phyloP scores from a whole-genome alignment of 495 filamentous ascomycete genomes.

The Penicillium roqueforti region DNA sequence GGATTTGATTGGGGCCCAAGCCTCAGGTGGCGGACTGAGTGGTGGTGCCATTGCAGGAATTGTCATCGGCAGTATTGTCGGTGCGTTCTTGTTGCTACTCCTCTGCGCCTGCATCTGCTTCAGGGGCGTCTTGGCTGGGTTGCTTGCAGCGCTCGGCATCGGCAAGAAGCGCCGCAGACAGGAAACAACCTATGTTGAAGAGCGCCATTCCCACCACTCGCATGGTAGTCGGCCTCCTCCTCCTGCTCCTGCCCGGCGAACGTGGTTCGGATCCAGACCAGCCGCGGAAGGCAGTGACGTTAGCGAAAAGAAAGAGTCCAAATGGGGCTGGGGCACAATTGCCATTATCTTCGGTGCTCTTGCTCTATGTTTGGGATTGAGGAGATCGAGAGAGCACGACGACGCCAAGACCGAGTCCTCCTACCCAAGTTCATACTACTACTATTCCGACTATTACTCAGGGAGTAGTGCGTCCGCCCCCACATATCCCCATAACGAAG shows the following conservation, averaged over 20 bases:
- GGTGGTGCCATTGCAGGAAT: conserved; percentile 92
- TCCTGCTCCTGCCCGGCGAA: conserved; percentile 32
- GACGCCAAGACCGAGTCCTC: conserved; percentile 42
- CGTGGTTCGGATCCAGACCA: conserved; percentile 66
- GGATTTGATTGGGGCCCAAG: conserved; percentile 43
- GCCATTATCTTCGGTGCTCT: conserved; percentile 61
- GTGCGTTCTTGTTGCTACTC: conserved; percentile 65
- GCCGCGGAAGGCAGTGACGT: conserved; percentile 38
- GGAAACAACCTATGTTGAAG: conserved; percentile 62
- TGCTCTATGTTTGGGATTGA: conserved; percentile 72
- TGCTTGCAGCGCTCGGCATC: conserved; percentile 64
- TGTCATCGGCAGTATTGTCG: conserved; percentile 81
- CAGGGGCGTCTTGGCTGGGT: conserved; percentile 56
- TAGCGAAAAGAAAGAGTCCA: conserved; percentile 51
- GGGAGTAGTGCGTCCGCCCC: conserved; percentile 37
- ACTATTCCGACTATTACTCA: conserved; percentile 43
- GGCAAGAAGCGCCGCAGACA: conserved; percentile 43
- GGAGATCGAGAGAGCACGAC: conserved; percentile 51
- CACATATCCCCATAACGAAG: neutral
- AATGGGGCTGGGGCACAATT: conserved; percentile 51
- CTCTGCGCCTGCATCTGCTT: conserved; percentile 73
- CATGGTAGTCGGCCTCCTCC: conserved; percentile 49
- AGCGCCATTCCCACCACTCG: conserved; percentile 58
- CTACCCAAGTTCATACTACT: conserved; percentile 46
- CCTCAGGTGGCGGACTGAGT: conserved; percentile 54